These are phyloP conservation scores for Hyaloscypha finlandica DNA, from an alignment of 495 filamentous ascomycete species.

Conservation along the genomic window DNA sequence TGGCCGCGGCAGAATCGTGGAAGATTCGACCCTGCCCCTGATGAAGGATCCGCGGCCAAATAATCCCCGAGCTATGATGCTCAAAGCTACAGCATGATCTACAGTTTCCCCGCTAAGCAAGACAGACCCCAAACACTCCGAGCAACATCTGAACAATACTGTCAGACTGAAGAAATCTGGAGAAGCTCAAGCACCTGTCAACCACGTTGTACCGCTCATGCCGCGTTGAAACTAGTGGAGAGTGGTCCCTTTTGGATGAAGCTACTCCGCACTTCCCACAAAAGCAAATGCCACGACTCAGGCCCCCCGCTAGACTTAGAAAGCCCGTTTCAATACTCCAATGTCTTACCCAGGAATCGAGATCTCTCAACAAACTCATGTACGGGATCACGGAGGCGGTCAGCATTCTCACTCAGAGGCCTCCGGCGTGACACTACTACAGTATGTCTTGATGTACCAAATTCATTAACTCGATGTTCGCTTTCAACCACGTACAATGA, in stretches of 20 bases:
- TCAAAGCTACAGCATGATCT: slow-evolving; percentile 7
- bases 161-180: neutral
- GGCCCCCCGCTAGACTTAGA: neutral
- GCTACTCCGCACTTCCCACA: slow-evolving; percentile 13
- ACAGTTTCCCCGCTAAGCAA: neutral
- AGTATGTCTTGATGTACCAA: neutral
- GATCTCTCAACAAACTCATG: neutral
- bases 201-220: neutral
- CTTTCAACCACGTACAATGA: neutral
- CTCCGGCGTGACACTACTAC: neutral
- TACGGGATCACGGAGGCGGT: neutral
- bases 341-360: neutral
- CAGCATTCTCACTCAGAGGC: neutral
- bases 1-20: neutral
- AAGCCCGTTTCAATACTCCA: neutral
- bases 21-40: neutral
- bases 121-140: neutral
- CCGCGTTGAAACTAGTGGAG: slow-evolving; percentile 1
- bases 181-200: neutral
- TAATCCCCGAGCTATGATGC: neutral
- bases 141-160: neutral
- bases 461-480: too few relatives aligned
- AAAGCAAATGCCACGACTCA: slow-evolving; percentile 5
- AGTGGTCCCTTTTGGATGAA: slow-evolving; percentile 2
- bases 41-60: neutral